Conservation (phyloP, 2,329 filamentous ascomycete genomes). For the Dothistroma septosporum region DNA sequence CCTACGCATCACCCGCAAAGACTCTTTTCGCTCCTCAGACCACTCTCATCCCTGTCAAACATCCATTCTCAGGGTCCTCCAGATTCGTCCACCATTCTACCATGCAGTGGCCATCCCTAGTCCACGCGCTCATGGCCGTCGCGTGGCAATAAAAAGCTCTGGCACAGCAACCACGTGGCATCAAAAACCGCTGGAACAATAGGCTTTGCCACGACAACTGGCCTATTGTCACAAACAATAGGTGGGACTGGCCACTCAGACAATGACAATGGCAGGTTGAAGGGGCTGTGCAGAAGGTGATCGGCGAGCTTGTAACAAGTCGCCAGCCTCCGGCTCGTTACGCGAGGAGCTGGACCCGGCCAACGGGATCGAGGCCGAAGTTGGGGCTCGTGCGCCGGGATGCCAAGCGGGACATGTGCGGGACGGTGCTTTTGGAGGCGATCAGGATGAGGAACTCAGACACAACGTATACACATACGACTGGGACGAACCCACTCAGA, state of each 20-base stretch:
- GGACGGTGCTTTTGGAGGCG: background rate
- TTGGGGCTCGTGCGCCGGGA: background rate
- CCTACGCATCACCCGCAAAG: background rate
- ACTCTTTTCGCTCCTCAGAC: background rate
- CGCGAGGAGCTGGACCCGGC: background rate
- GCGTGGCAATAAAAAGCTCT: background rate
- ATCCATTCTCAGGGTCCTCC: background rate
- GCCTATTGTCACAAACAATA: background rate
- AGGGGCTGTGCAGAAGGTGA: background rate
- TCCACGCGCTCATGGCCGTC: background rate
- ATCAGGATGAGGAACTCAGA: background rate
- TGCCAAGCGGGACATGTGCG: constrained; percentile 1
- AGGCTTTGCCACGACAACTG: background rate
- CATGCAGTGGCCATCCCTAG: background rate
- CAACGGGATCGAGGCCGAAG: background rate
- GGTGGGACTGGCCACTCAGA: background rate
- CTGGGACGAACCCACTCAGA: background rate
- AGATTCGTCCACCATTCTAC: background rate
- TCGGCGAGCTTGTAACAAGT: background rate
- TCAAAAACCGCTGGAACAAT: background rate
- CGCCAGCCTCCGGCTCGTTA: background rate
- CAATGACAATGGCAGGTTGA: background rate
- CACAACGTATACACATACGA: background rate
- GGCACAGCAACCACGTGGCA: background rate
- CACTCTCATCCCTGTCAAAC: background rate